Conservation (phyloP, 805 yeast genomes). For the Teunomyces tritomae region DNA sequence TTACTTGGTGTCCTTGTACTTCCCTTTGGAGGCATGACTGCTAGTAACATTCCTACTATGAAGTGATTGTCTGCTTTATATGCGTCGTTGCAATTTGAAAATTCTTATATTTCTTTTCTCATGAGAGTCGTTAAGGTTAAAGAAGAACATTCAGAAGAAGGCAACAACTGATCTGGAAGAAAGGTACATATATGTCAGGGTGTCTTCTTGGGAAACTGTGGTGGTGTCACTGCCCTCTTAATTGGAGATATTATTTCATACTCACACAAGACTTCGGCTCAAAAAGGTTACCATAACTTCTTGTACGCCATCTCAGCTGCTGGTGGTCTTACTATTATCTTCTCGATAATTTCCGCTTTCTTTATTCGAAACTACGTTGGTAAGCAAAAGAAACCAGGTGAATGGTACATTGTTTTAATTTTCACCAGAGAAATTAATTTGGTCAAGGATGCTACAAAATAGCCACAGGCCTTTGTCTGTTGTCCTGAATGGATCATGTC, state of each 20-base stretch:
- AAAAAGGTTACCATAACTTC: slow-evolving; percentile 30
- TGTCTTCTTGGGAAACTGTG: slow-evolving; percentile 31
- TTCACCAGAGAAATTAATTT: slow-evolving; percentile 23
- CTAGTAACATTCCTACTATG: slow-evolving; percentile 16
- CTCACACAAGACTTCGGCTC: slow-evolving; percentile 18
- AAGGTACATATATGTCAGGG: slow-evolving; percentile 38
- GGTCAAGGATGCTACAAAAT: slow-evolving; percentile 20
- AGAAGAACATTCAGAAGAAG: slow-evolving; percentile 20
- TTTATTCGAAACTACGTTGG: slow-evolving; percentile 31
- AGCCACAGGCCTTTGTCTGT: slow-evolving; percentile 33
- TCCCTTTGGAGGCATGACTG: slow-evolving; percentile 34
- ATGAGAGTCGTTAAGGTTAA: slow-evolving; percentile 29
- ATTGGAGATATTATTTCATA: slow-evolving; percentile 37
- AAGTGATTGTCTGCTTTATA: slow-evolving; percentile 28
- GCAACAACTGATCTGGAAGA: slow-evolving; percentile 19
- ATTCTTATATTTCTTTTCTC: slow-evolving; percentile 38
- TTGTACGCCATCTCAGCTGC: slow-evolving; percentile 38
- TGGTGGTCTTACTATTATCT: slow-evolving; percentile 29
- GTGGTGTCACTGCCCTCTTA: slow-evolving; percentile 36
- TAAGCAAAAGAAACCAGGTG: slow-evolving; percentile 21
- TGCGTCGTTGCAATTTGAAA: slow-evolving; percentile 26
- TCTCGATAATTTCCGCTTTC: slow-evolving; percentile 22
- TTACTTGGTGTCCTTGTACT: slow-evolving; percentile 32
- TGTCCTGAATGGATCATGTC: slow-evolving; percentile 42
- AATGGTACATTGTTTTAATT: slow-evolving; percentile 20